Evolutionary conservation across 2,329 filamentous ascomycete species (phyloP).

Genomic region (Tolypocladium inflatum): DNA sequence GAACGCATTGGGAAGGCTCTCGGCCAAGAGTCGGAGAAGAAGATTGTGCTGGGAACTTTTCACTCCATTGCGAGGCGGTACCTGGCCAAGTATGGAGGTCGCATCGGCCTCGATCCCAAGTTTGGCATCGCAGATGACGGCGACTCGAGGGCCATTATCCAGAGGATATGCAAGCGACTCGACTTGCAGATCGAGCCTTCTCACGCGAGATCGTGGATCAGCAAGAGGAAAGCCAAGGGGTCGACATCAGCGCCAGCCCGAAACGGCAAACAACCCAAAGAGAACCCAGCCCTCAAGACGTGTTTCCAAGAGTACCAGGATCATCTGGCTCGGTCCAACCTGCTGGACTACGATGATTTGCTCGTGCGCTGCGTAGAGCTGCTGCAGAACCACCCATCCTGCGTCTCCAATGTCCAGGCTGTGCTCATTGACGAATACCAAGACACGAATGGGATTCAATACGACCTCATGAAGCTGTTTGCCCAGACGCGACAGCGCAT

Average conservation of each 20-base stretch:
- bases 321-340: slow-evolving; percentile 63
- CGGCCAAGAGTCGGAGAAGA: slow-evolving; percentile 65
- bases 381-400: slow-evolving; percentile 61
- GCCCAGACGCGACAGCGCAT: slow-evolving; percentile 65
- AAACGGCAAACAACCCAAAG: slow-evolving; percentile 22
- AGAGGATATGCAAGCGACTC: slow-evolving; percentile 71
- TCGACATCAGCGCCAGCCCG: slow-evolving; percentile 31
- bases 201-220: slow-evolving; percentile 66
- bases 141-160: slow-evolving; percentile 71
- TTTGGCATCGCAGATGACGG: slow-evolving; percentile 86
- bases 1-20: slow-evolving; percentile 73
- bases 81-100: slow-evolving; percentile 70
- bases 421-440: slow-evolving; percentile 97
- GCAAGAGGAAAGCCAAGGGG: slow-evolving; percentile 52
- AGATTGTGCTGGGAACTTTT: slow-evolving; percentile 83
- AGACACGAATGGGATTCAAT: slow-evolving; percentile 92
- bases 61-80: slow-evolving; percentile 88
- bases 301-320: slow-evolving; percentile 70
- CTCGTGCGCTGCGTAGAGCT: slow-evolving; percentile 76
- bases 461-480: slow-evolving; percentile 85
- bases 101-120: slow-evolving; percentile 71
- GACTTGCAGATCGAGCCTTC: slow-evolving; percentile 59
- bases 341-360: slow-evolving; percentile 92
- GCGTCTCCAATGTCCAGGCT: slow-evolving; percentile 80
- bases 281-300: slow-evolving; percentile 52